Evolutionary conservation across 2,329 filamentous ascomycete species (phyloP).

Genomic region (Neofusicoccum umdonicola): DNA sequence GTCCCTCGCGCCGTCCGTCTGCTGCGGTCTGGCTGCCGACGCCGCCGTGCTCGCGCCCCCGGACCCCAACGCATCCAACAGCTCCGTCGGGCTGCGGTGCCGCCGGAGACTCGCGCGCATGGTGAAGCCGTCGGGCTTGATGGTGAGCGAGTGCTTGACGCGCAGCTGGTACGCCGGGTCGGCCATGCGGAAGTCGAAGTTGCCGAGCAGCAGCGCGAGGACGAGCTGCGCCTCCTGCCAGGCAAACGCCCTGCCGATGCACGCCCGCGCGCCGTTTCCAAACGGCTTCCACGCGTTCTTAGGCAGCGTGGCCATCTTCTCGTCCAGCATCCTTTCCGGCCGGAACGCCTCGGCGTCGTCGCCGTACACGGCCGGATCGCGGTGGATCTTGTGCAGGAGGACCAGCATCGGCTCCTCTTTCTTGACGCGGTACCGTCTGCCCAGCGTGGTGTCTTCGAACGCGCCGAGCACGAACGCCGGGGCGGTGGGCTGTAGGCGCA

Average conservation of each 20-base stretch:
- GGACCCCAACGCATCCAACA: conserved; percentile 24
- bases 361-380: conserved; percentile 43
- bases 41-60: not conserved
- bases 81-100: conserved; percentile 30
- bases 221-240: conserved; percentile 53
- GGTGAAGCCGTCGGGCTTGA: conserved; percentile 44
- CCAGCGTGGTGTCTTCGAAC: conserved; percentile 32
- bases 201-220: conserved; percentile 43
- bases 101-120: conserved; percentile 37
- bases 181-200: conserved; percentile 44
- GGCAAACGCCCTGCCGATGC: conserved; percentile 55
- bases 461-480: conserved; percentile 47
- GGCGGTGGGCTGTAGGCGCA: conserved; percentile 55
- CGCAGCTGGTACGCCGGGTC: conserved; percentile 45
- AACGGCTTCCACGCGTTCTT: conserved; percentile 53
- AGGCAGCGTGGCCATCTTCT: conserved; percentile 38
- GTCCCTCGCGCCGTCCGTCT: not conserved
- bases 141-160: conserved; percentile 45
- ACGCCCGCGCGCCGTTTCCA: conserved; percentile 53
- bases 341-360: conserved; percentile 45
- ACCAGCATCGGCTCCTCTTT: conserved; percentile 32
- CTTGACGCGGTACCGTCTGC: conserved; percentile 39
- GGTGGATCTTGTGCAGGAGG: conserved; percentile 38
- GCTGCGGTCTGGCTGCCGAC: not conserved
- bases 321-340: conserved; percentile 50